phyloP scores from a whole-genome alignment of 305 asterid genomes.

The Plantago coronopus region DNA sequence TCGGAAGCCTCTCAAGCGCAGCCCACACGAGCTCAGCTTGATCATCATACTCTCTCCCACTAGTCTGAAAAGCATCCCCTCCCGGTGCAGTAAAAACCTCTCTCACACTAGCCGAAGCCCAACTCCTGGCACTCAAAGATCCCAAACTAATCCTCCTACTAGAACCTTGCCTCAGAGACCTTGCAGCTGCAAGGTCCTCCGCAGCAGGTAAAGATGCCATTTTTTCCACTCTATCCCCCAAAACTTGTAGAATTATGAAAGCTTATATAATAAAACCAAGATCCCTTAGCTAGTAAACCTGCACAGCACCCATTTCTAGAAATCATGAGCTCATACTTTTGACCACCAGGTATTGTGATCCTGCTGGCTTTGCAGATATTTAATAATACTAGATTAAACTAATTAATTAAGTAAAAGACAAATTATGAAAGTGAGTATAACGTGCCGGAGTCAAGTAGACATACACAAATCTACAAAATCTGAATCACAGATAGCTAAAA shows the following conservation, averaged over 20 bases:
- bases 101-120: conserved; percentile 79
- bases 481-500: too few species aligned
- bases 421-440: too few species aligned
- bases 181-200: conserved; percentile 43
- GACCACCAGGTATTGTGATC: too few species aligned
- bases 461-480: too few species aligned
- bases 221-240: neutral
- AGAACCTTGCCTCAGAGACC: conserved; percentile 58
- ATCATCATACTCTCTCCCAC: conserved; percentile 69
- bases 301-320: too few species aligned
- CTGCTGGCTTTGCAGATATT: too few species aligned
- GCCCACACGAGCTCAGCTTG: conserved; percentile 95
- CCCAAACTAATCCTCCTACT: conserved; percentile 46
- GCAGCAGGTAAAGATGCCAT: conserved; percentile 36
- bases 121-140: conserved; percentile 56
- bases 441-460: too few species aligned
- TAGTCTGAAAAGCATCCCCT: conserved; percentile 58
- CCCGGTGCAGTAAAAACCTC: conserved; percentile 67
- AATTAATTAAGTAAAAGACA: too few species aligned
- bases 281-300: neutral
- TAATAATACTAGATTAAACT: too few species aligned
- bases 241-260: neutral
- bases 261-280: neutral
- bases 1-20: conserved; percentile 86
- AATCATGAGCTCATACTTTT: too few species aligned